Evolutionary conservation across 2,329 filamentous ascomycete genomes (phyloP).

Genomic region (Talaromyces sp.): DNA sequence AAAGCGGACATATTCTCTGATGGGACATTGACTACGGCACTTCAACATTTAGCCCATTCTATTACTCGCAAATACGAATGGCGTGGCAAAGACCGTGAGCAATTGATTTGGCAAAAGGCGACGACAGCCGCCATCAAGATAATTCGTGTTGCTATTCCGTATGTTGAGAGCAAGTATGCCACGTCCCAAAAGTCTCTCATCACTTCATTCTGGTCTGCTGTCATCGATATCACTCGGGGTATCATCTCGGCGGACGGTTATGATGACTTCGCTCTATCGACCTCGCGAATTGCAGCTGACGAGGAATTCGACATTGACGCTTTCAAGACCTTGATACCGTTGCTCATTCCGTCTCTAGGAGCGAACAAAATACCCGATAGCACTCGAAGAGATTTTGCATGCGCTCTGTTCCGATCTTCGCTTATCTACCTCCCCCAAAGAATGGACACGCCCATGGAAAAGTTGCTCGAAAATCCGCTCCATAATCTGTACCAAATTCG

Average conservation of each 20-base stretch:
- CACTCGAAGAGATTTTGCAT: conserved; percentile 66
- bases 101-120: conserved; percentile 74
- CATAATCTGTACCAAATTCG: conserved; percentile 62
- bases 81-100: conserved; percentile 65
- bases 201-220: conserved; percentile 65
- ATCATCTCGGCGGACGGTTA: conserved; percentile 64
- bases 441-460: conserved; percentile 53
- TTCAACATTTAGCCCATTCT: conserved; percentile 66
- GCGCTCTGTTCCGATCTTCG: conserved; percentile 75
- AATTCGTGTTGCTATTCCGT: conserved; percentile 62
- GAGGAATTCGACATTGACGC: conserved; percentile 77
- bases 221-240: conserved; percentile 64
- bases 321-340: conserved; percentile 61
- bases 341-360: conserved; percentile 74
- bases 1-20: conserved; percentile 68
- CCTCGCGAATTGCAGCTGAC: conserved; percentile 58
- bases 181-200: conserved; percentile 36
- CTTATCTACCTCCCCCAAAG: conserved; percentile 71
- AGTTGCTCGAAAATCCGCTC: conserved; percentile 53
- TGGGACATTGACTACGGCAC: conserved; percentile 61
- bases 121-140: conserved; percentile 68
- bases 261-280: conserved; percentile 43
- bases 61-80: conserved; percentile 80
- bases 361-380: conserved; percentile 62
- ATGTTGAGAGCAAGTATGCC: conserved; percentile 49